Evolutionary conservation across 345 rosid species (phyloP).

Genomic region (Gossypium anomalum): DNA sequence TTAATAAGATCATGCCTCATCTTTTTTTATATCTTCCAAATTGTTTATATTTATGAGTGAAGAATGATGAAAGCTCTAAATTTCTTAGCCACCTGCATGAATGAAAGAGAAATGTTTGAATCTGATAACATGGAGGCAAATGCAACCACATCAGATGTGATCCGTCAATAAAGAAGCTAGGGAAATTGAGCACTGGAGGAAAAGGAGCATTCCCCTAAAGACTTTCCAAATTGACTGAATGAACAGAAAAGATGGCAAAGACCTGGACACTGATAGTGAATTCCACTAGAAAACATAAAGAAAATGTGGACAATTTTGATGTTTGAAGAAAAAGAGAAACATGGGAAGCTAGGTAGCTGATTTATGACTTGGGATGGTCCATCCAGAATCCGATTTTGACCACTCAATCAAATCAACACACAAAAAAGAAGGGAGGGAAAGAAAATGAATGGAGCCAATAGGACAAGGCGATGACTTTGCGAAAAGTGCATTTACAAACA

Average conservation of each 20-base stretch:
- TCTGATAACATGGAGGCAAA: neutral
- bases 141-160: neutral
- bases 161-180: neutral
- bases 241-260: neutral
- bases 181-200: neutral
- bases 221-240: neutral
- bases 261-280: neutral
- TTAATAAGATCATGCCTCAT: neutral
- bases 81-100: neutral
- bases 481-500: neutral
- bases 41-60: neutral
- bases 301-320: neutral
- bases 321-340: neutral
- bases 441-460: no score
- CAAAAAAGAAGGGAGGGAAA: neutral
- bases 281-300: neutral
- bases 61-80: neutral
- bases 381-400: neutral
- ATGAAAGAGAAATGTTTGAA: neutral
- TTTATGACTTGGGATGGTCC: conserved; percentile 1
- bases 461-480: neutral
- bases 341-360: conserved; percentile 1
- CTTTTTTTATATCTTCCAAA: neutral
- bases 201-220: neutral
- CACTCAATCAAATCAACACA: conserved; percentile 4